Conservation (phyloP, 148 eudicot genomes). For the Cornus controversa region DNA sequence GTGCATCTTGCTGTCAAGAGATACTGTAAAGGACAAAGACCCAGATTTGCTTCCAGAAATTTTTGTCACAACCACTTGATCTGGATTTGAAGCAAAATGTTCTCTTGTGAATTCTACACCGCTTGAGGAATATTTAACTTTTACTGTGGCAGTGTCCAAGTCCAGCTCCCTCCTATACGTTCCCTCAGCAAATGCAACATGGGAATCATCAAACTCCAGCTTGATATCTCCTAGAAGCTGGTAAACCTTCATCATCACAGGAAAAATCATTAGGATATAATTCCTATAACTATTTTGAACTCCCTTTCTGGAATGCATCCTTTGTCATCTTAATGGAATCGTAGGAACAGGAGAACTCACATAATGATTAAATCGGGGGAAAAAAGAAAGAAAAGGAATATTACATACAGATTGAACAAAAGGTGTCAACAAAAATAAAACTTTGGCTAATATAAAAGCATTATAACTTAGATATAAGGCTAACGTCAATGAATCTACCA, state of each 20-base stretch:
- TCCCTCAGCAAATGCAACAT: slow-evolving; percentile 34
- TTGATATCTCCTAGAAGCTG: slow-evolving; percentile 83
- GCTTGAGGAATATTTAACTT: slow-evolving; percentile 57
- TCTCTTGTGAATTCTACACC: slow-evolving; percentile 60
- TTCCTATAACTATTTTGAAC: not conserved
- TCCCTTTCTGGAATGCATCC: not conserved
- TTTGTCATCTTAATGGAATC: not conserved
- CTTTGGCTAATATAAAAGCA: not conserved
- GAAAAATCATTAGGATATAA: slow-evolving; percentile 6
- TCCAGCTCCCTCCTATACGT: slow-evolving; percentile 71
- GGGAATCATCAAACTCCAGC: slow-evolving; percentile 63
- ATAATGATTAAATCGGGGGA: not conserved
- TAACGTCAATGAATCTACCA: not conserved
- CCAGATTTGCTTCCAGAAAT: slow-evolving; percentile 63
- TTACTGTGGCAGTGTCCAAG: slow-evolving; percentile 79
- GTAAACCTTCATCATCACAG: slow-evolving; percentile 55
- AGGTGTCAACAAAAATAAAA: not conserved
- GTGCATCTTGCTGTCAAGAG: slow-evolving; percentile 60
- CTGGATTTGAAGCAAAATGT: slow-evolving; percentile 77
- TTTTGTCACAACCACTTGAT: slow-evolving; percentile 70
- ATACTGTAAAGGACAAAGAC: slow-evolving; percentile 61
- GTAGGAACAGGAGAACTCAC: too few species aligned
- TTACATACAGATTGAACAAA: not conserved
- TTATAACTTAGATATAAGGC: not conserved
- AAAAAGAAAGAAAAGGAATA: not conserved